phyloP scores from a whole-genome alignment of 805 yeast species.

The Ogataea angusta region DNA sequence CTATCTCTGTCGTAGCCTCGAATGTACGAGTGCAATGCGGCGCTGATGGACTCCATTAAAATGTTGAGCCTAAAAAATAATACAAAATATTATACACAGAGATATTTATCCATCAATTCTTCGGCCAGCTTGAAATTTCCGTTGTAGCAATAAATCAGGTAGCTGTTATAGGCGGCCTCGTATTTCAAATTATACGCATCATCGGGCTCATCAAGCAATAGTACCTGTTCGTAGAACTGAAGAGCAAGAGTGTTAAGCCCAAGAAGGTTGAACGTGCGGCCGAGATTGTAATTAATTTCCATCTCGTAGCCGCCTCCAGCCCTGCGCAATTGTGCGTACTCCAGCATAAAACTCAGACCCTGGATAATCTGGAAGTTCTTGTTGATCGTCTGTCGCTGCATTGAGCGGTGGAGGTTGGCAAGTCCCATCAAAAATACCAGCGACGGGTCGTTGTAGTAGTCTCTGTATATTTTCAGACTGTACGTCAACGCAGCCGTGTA shows the following conservation, averaged over 20 bases:
- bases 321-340: constrained; percentile 50
- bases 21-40: constrained; percentile 8
- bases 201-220: constrained; percentile 46
- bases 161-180: constrained; percentile 85
- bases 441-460: constrained; percentile 73
- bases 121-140: constrained; percentile 70
- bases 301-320: constrained; percentile 42
- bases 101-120: constrained; percentile 59
- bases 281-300: constrained; percentile 81
- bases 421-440: constrained; percentile 71
- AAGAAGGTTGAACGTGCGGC: constrained; percentile 77
- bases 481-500: constrained; percentile 82
- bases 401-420: constrained; percentile 82
- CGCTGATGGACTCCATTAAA: constrained; percentile 3
- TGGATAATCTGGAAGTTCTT: constrained; percentile 86
- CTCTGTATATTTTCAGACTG: constrained; percentile 63
- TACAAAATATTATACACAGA: constrained; percentile 33
- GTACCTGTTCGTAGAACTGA: constrained; percentile 66
- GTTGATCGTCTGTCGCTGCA: constrained; percentile 84
- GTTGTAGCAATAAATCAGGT: constrained; percentile 68
- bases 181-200: constrained; percentile 47
- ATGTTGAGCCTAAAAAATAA: neutral
- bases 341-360: constrained; percentile 74
- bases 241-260: constrained; percentile 76
- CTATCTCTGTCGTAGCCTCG: constrained; percentile 13